These are phyloP conservation scores for Penicillium janthinellum DNA, from an alignment of 2,329 filamentous ascomycete genomes.

Conservation along the genomic window DNA sequence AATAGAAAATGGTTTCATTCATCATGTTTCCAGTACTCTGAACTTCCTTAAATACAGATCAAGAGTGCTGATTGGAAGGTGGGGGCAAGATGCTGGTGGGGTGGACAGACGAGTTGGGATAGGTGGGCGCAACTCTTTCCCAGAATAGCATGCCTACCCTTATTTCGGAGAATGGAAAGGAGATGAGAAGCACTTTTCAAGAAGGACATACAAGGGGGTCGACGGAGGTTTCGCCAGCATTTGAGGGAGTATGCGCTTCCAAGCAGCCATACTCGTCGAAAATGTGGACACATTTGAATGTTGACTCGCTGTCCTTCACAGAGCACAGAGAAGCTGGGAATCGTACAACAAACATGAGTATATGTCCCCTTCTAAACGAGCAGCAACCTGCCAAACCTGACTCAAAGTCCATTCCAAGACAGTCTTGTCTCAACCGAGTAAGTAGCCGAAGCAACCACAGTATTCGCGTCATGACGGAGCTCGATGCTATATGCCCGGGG, in stretches of 20 bases:
- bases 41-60: not conserved
- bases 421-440: not conserved
- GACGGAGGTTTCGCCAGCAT: no score
- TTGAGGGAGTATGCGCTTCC: no score
- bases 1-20: not conserved
- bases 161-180: not conserved
- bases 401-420: not conserved
- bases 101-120: not conserved
- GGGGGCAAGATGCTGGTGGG: not conserved
- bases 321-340: no score
- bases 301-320: no score
- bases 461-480: not conserved
- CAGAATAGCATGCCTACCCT: not conserved
- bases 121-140: constrained; percentile 7
- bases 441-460: not conserved
- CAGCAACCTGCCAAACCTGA: not conserved
- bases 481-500: not conserved
- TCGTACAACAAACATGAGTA: not conserved
- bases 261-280: no score
- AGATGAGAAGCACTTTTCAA: not conserved
- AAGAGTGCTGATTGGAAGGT: constrained; percentile 1
- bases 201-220: no score
- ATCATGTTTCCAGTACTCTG: not conserved
- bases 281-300: no score
- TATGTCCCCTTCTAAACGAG: not conserved